Percentiles rank a stretch among this genome's conserved stretches.
These are phyloP conservation scores for Solanum clarkiae DNA, from an alignment of 257 asterid genomes.

Conservation along the genomic window DNA sequence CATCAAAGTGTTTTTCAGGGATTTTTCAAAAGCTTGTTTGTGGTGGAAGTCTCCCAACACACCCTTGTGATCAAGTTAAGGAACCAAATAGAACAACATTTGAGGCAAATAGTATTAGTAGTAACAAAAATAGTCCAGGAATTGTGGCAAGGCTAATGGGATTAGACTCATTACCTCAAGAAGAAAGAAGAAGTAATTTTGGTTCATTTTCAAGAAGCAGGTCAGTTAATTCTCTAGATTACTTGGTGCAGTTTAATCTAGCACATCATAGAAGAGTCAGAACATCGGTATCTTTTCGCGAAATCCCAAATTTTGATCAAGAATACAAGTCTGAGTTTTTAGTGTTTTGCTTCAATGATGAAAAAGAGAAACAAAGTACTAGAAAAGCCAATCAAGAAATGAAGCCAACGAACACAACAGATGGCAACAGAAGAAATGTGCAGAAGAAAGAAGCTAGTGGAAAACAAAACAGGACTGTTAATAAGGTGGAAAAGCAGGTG, in stretches of 20 bases:
- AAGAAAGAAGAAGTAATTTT: conserved; percentile 7
- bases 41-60: conserved; percentile 38
- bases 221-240: conserved; percentile 43
- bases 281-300: conserved; percentile 38
- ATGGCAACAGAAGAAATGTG: background rate
- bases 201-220: conserved; percentile 39
- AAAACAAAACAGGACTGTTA: background rate
- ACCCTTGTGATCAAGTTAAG: conserved; percentile 28
- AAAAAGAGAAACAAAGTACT: background rate
- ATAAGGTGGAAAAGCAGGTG: conserved; percentile 19
- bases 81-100: background rate
- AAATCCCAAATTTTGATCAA: background rate
- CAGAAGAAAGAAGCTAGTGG: background rate
- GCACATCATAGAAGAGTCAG: conserved; percentile 30
- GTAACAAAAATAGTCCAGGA: conserved; percentile 22
- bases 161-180: conserved; percentile 35
- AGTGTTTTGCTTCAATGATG: background rate
- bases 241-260: conserved; percentile 21
- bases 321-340: background rate
- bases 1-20: conserved; percentile 23
- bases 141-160: conserved; percentile 62
- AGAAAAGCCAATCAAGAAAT: background rate
- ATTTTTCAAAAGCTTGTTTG: conserved; percentile 19
- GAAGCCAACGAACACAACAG: background rate
- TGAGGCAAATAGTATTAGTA: background rate